Conservation (phyloP, 2,329 filamentous ascomycete species). For the Aspergillus melleus region DNA sequence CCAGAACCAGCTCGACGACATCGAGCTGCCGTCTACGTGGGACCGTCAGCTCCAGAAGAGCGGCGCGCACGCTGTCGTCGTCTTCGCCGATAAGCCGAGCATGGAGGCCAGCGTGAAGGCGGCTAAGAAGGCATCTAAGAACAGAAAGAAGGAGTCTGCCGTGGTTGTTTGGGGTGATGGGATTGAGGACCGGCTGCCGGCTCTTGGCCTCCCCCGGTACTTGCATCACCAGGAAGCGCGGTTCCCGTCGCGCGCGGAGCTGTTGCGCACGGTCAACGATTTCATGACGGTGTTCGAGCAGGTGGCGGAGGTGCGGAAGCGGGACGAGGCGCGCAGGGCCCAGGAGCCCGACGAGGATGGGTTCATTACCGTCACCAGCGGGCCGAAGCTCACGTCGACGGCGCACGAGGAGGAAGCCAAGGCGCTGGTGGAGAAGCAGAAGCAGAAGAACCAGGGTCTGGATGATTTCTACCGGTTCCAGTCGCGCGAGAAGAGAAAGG, state of each 20-base stretch:
- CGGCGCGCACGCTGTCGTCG: slow-evolving; percentile 75
- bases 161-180: slow-evolving; percentile 69
- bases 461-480: slow-evolving; percentile 85
- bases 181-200: slow-evolving; percentile 56
- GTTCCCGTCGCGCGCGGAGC: slow-evolving; percentile 65
- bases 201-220: slow-evolving; percentile 55
- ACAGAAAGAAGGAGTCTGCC: slow-evolving; percentile 49
- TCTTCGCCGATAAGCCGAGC: slow-evolving; percentile 80
- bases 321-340: slow-evolving; percentile 62
- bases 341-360: slow-evolving; percentile 91
- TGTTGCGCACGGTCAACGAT: slow-evolving; percentile 76
- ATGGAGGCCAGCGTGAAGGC: slow-evolving; percentile 76
- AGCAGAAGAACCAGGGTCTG: slow-evolving; percentile 64
- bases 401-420: slow-evolving; percentile 71
- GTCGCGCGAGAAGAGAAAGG: slow-evolving; percentile 75
- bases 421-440: slow-evolving; percentile 57
- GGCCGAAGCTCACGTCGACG: slow-evolving; percentile 69
- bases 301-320: slow-evolving; percentile 65
- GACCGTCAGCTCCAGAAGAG: slow-evolving; percentile 67
- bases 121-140: slow-evolving; percentile 54
- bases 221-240: slow-evolving; percentile 69
- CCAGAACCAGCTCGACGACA: slow-evolving; percentile 58
- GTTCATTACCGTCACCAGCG: slow-evolving; percentile 86
- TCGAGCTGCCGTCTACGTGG: slow-evolving; percentile 71
- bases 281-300: slow-evolving; percentile 80